Conservation (phyloP, 352 stramenopile species). For the Phytophthora macrochlamydospora region DNA sequence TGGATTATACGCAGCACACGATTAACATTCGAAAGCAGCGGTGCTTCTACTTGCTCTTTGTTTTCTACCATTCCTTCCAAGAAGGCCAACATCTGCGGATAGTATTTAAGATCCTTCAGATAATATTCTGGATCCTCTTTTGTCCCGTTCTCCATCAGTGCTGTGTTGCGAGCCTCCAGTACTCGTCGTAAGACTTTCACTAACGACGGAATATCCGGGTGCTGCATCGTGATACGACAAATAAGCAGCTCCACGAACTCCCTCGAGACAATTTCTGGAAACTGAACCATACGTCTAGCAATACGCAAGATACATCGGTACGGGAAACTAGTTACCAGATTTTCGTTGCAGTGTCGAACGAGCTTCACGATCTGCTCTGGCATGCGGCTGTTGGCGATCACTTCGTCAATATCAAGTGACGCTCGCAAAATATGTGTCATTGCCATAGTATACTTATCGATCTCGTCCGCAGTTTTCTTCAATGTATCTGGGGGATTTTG, state of each 20-base stretch:
- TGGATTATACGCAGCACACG: conserved; percentile 77
- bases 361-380: conserved; percentile 79
- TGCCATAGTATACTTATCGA: conserved; percentile 75
- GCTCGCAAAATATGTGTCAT: conserved; percentile 74
- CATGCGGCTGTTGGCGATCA: conserved; percentile 68
- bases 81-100: conserved; percentile 60
- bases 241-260: conserved; percentile 79
- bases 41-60: conserved; percentile 48
- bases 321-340: conserved; percentile 71
- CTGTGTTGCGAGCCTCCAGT: conserved; percentile 58
- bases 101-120: conserved; percentile 76
- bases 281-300: conserved; percentile 67
- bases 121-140: conserved; percentile 47
- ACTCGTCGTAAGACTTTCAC: conserved; percentile 79
- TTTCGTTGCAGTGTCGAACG: conserved; percentile 74
- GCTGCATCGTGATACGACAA: conserved; percentile 71
- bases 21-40: conserved; percentile 74
- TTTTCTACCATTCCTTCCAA: conserved; percentile 56
- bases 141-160: conserved; percentile 30
- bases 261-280: conserved; percentile 63
- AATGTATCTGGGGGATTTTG: conserved; percentile 63
- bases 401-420: conserved; percentile 71
- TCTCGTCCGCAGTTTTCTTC: conserved; percentile 48
- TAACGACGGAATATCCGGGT: conserved; percentile 69
- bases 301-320: conserved; percentile 72